Percentiles rank a stretch among this genome's conserved stretches.
These are phyloP conservation scores for Trichosporon ovoides DNA, from an alignment of 1,284 basidiomycete species.

Conservation along the genomic window DNA sequence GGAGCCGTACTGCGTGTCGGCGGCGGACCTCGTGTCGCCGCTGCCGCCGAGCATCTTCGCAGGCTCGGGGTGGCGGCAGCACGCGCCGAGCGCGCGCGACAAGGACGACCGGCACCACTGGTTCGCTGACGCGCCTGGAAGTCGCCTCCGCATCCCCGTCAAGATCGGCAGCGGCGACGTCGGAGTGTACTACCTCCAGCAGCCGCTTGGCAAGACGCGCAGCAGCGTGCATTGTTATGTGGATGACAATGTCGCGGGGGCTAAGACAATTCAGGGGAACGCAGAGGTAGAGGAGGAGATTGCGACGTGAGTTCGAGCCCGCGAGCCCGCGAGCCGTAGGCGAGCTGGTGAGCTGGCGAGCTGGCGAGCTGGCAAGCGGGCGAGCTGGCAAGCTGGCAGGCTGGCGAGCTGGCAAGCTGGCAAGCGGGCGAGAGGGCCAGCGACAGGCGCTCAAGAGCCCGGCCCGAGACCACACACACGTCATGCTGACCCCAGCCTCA, in stretches of 20 bases:
- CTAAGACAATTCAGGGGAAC: constrained; percentile 45
- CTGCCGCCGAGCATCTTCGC: constrained; percentile 81
- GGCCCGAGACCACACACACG: too few relatives aligned
- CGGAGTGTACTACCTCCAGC: constrained; percentile 49
- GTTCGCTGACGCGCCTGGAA: constrained; percentile 57
- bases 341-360: too few relatives aligned
- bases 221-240: constrained; percentile 50
- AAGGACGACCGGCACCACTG: constrained; percentile 70
- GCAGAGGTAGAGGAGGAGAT: constrained; percentile 36
- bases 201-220: constrained; percentile 42
- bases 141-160: constrained; percentile 42
- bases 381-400: too few relatives aligned
- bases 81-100: constrained; percentile 57
- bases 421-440: too few relatives aligned
- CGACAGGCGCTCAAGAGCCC: too few relatives aligned
- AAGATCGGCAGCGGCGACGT: constrained; percentile 49
- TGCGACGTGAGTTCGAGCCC: constrained; percentile 21
- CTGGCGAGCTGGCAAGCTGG: too few relatives aligned
- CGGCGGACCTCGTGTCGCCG: constrained; percentile 91
- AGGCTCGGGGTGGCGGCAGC: constrained; percentile 79
- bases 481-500: constrained; percentile 54
- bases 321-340: too few relatives aligned
- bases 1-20: constrained; percentile 79
- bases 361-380: too few relatives aligned
- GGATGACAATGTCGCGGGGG: constrained; percentile 50